A percentile compares a stretch with the other conserved stretches of the same genome.
phyloP scores from a whole-genome alignment of 116 monocot genomes.

The Phalaenopsis hybrid region DNA sequence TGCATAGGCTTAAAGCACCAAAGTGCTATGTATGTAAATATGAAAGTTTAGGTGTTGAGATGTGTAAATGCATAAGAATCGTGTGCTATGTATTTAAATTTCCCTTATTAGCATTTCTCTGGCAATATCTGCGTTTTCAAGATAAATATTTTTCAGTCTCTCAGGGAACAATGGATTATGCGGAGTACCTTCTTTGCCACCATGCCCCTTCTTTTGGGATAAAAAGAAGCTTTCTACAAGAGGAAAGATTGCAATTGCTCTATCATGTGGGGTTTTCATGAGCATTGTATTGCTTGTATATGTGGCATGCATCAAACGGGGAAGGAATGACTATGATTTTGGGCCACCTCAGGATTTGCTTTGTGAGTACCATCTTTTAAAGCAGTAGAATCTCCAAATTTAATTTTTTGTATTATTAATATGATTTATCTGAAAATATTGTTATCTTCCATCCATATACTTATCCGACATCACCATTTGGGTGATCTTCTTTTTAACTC shows the following conservation, averaged over 20 bases:
- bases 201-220: slow-evolving; percentile 82
- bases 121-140: neutral
- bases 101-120: neutral
- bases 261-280: slow-evolving; percentile 53
- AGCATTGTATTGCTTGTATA: slow-evolving; percentile 38
- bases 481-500: neutral
- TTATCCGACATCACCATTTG: neutral
- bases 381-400: neutral
- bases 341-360: slow-evolving; percentile 77
- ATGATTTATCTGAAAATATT: neutral
- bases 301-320: slow-evolving; percentile 48
- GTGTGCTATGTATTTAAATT: no score
- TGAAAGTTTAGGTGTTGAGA: no score
- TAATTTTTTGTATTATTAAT: neutral
- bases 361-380: slow-evolving; percentile 42
- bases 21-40: no score
- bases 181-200: slow-evolving; percentile 87
- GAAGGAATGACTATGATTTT: slow-evolving; percentile 86
- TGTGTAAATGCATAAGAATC: no score
- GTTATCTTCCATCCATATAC: neutral
- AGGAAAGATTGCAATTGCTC: slow-evolving; percentile 70
- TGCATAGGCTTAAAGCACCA: no score
- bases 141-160: slow-evolving; percentile 43
- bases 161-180: slow-evolving; percentile 90
- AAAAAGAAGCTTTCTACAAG: slow-evolving; percentile 55